These are phyloP conservation scores for Verbena officinalis DNA, from an alignment of 257 asterid genomes.

Conservation along the genomic window DNA sequence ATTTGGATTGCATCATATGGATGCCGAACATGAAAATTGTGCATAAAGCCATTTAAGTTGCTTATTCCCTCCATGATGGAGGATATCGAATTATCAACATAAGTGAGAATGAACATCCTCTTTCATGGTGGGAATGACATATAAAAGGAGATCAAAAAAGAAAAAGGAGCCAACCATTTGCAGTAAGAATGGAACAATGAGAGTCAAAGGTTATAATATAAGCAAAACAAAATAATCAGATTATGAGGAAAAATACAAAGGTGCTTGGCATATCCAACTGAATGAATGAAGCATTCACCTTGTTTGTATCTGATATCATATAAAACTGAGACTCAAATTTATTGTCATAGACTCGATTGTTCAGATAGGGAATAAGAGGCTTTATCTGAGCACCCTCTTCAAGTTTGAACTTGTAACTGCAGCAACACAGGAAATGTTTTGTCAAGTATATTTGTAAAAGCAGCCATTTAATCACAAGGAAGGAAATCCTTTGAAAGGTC, in stretches of 20 bases:
- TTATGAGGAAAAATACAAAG: neutral
- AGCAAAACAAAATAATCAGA: conserved; percentile 16
- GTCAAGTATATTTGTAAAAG: conserved; percentile 25
- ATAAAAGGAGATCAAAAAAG: neutral
- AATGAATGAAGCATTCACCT: conserved; percentile 49
- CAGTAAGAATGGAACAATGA: conserved; percentile 16
- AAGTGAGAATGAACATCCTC: conserved; percentile 9
- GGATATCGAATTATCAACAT: no score
- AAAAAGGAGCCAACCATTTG: neutral
- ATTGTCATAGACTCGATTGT: conserved; percentile 94
- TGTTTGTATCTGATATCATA: conserved; percentile 92
- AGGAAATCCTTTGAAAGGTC: conserved; percentile 17
- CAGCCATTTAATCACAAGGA: conserved; percentile 15
- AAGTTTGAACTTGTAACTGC: conserved; percentile 89
- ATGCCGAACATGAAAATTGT: no score
- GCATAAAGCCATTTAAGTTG: no score
- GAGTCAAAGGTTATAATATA: conserved; percentile 12
- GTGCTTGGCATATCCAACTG: neutral
- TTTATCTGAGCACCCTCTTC: conserved; percentile 88
- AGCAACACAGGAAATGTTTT: conserved; percentile 37
- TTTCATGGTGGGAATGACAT: conserved; percentile 4
- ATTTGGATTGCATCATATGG: no score
- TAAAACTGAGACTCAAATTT: conserved; percentile 97
- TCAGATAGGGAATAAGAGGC: conserved; percentile 86
- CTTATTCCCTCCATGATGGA: no score